Conservation (phyloP, 2,329 filamentous ascomycete species). For the Xylaria sp. region DNA sequence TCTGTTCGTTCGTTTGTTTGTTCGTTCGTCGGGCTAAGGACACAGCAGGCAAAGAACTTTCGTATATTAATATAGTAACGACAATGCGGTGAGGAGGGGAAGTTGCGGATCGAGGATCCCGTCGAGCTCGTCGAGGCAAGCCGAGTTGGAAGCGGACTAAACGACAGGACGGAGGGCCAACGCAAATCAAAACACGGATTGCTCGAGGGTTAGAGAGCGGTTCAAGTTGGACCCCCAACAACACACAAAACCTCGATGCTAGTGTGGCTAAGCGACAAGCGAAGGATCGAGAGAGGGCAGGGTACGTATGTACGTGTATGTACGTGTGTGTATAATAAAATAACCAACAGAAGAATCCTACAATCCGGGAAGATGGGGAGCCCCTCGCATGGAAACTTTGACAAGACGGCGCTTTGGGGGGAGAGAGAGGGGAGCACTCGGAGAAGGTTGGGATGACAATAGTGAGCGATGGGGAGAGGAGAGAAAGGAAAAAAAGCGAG, state of each 20-base stretch:
- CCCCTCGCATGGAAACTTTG: constrained; percentile 8
- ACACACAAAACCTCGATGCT: constrained; percentile 19
- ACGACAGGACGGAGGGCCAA: constrained; percentile 11
- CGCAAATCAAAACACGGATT: constrained; percentile 15
- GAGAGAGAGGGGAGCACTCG: constrained; percentile 6
- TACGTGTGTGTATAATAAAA: background rate
- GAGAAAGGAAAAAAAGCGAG: constrained; percentile 7
- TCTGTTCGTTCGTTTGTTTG: too few species aligned
- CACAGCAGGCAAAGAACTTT: constrained; percentile 18
- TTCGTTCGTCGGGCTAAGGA: constrained; percentile 9
- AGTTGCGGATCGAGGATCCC: constrained; percentile 15
- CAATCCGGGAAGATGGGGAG: constrained; percentile 10
- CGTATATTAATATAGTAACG: constrained; percentile 29
- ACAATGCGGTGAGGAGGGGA: constrained; percentile 20
- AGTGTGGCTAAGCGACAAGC: constrained; percentile 16
- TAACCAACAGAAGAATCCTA: constrained; percentile 21
- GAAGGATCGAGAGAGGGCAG: constrained; percentile 18
- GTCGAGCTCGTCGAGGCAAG: constrained; percentile 8
- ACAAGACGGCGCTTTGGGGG: constrained; percentile 13
- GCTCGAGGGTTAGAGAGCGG: constrained; percentile 14
- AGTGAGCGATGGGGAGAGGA: constrained; percentile 14
- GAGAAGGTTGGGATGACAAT: constrained; percentile 15
- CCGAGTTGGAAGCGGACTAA: constrained; percentile 9
- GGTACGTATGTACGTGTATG: constrained; percentile 1
- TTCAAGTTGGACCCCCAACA: constrained; percentile 16